These are phyloP conservation scores for Heritiera littoralis DNA, from an alignment of 345 rosid species.

Conservation along the genomic window DNA sequence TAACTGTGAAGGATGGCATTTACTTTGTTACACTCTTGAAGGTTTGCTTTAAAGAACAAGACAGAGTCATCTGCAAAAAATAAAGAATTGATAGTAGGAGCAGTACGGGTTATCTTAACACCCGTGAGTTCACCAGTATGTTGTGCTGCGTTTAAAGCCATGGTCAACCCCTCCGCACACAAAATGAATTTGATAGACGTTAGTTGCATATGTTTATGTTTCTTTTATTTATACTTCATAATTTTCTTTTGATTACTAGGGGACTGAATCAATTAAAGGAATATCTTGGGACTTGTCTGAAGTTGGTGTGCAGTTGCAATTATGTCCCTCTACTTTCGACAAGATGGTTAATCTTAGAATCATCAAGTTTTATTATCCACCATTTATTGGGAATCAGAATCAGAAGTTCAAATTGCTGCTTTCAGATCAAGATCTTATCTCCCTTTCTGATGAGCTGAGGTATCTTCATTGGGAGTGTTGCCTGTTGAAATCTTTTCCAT, in stretches of 20 bases:
- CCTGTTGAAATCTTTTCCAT: slow-evolving; percentile 29
- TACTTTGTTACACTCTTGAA: no score
- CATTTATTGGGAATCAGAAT: not conserved
- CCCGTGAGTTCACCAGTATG: no score
- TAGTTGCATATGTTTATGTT: not conserved
- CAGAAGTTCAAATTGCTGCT: not conserved
- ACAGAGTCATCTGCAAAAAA: no score
- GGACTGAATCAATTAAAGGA: slow-evolving; percentile 30
- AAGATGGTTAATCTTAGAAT: slow-evolving; percentile 37
- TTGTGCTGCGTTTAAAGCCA: no score
- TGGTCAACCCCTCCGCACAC: no score
- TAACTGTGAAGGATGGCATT: no score
- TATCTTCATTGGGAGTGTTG: slow-evolving; percentile 38
- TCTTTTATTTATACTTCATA: no score
- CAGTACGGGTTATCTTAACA: no score
- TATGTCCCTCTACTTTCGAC: slow-evolving; percentile 27
- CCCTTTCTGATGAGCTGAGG: slow-evolving; percentile 32
- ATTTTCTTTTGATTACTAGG: slow-evolving; percentile 23
- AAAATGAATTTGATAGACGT: no score
- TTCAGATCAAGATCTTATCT: slow-evolving; percentile 21
- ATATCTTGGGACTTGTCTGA: slow-evolving; percentile 28
- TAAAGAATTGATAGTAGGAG: no score
- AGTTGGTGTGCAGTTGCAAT: slow-evolving; percentile 12
- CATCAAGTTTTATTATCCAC: slow-evolving; percentile 30
- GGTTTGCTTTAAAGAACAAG: no score